Percentiles rank a stretch among this genome's conserved stretches.
phyloP scores from a whole-genome alignment of 805 yeast genomes.

The Teunomyces atbi region DNA sequence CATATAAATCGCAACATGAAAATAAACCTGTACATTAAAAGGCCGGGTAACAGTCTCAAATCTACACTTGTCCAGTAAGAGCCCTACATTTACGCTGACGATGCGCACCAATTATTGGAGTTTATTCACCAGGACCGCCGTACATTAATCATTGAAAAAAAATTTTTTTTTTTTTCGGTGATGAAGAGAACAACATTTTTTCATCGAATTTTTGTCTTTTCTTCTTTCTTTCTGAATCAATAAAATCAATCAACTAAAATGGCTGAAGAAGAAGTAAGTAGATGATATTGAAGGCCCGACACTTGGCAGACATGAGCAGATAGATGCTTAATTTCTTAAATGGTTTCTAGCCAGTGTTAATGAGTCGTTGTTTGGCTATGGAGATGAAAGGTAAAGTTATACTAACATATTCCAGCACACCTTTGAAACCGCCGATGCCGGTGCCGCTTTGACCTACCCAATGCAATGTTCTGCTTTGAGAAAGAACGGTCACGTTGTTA shows the following conservation, averaged over 20 bases:
- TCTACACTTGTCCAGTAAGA: constrained; percentile 3
- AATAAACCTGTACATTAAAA: background rate
- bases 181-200: constrained; percentile 7
- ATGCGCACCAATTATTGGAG: constrained; percentile 3
- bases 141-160: background rate
- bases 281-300: background rate
- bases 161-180: constrained; percentile 5
- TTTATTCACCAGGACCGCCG: background rate
- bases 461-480: constrained; percentile 99
- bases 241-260: constrained; percentile 15
- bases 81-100: constrained; percentile 4
- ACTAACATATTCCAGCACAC: constrained; percentile 60
- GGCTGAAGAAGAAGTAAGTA: constrained; percentile 46
- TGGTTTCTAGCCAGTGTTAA: background rate
- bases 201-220: background rate
- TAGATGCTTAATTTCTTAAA: background rate
- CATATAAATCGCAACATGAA: too few relatives aligned
- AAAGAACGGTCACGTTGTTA: constrained; percentile 98
- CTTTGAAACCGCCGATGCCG: constrained; percentile 98
- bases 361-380: background rate
- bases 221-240: constrained; percentile 5
- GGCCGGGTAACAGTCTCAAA: constrained; percentile 8
- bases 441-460: constrained; percentile 98
- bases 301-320: background rate
- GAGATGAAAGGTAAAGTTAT: constrained; percentile 6